Evolutionary conservation across 768 basidiomycete species (phyloP), one percentile per base, ranked within the genome.

Genomic region (Tylopilus plumbeoviolaceoides): DNA sequence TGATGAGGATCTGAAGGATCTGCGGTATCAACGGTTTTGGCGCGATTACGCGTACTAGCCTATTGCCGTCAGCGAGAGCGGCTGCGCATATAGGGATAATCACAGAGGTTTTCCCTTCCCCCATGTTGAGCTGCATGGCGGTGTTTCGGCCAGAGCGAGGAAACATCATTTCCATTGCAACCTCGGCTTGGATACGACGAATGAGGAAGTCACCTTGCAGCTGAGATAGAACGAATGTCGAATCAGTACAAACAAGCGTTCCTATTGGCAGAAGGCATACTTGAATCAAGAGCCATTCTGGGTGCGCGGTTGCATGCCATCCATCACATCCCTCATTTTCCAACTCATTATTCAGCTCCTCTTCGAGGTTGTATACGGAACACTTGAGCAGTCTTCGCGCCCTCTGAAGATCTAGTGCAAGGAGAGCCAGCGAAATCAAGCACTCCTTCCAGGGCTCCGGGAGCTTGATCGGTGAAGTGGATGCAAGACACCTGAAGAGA

Each of bases 91-190:
- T 64, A 1, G 81, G 81, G 3, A 81, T 70, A 18, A 82, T 73
- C 1, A 73, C 74, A 17, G 36, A 38, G 5, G 36, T 3, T 38
- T 38, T 38, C 7, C 36, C 36, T 38, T 38, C 36, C 8, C 36
- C 36, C 17, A 38, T 38, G 36, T 38, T 80, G n/a, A 82, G 72
- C 38, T 82, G 80, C 27, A 77, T 64, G 7, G 70, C 61, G 0
- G 74, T 73, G 45, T 76, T 82, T 9, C 55, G 17, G 3, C 55
- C 51, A 0, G 64, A 70, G 2, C 49, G 51, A 0, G 81, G 79
- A 0, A 60, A 48, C 21, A 78, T 75, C 81, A 82, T 81, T 45
- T 79, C 72, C 4, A 57, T 47, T 1, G 79, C 76, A 9, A 81
- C 63, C 0, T 60, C 44, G 0, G 63, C 61, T 53, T 82, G 81